These are phyloP conservation scores for Taphrina pruni DNA, from an alignment of 1,139 yeast species.

Conservation along the genomic window DNA sequence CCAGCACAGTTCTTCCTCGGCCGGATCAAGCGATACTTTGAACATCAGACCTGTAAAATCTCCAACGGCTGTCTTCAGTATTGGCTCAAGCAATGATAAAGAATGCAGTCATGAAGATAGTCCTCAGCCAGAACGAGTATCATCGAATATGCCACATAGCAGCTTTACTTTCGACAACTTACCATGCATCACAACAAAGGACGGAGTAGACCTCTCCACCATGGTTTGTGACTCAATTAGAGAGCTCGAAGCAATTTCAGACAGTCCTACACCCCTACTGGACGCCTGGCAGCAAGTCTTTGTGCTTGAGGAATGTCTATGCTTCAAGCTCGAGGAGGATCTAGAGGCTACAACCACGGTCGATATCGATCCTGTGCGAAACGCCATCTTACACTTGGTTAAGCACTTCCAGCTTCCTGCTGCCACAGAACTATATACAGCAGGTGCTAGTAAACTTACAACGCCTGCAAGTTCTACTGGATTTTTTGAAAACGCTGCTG, in stretches of 20 bases:
- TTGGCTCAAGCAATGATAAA: background rate
- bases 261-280: background rate
- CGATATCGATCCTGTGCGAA: background rate
- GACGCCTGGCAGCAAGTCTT: background rate
- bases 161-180: background rate
- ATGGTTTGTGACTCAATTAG: background rate
- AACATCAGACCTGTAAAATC: background rate
- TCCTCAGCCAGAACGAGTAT: background rate
- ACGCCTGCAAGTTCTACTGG: background rate
- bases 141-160: background rate
- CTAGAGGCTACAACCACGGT: background rate
- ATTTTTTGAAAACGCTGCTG: background rate
- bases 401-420: background rate
- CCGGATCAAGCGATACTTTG: background rate
- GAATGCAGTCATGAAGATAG: background rate
- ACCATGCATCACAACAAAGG: background rate
- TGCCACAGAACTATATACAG: background rate
- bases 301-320: background rate
- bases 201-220: background rate
- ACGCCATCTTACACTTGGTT: background rate
- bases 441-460: background rate
- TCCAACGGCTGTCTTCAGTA: background rate
- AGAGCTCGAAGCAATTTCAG: background rate
- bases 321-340: background rate
- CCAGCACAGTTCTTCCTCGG: slow-evolving; percentile 15